Evolutionary conservation across 2,329 filamentous ascomycete genomes (phyloP), one percentile per base, ranked within the genome.

Genomic region (Fusarium zealandicum): DNA sequence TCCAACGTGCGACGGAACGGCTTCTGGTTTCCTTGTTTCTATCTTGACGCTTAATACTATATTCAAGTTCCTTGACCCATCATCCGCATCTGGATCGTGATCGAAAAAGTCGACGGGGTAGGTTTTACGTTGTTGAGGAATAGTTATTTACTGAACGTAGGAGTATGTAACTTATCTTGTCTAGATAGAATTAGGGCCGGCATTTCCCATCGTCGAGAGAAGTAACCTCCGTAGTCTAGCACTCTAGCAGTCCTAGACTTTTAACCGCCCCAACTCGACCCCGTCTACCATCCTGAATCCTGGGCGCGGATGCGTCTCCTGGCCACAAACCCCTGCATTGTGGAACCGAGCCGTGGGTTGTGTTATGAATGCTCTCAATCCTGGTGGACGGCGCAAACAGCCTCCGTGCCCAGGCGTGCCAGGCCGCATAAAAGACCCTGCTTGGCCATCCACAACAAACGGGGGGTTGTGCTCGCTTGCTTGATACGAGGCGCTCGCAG

Each of bases 311-410:
- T 49, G 28, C 37, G 31, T 28, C 56, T 51, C 50, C 63, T 50
- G 50, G 50, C 40, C 32, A 37, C 30, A 16, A 28, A 45, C 30
- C 63, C 59, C 52, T 65, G 51, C 33, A 30, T 54, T 46, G 64
- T 61, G 54, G 62, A 38, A 43, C 64, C 14, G 32, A 20, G 40
- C 39, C 35, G 51, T 37, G 51, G 49, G 46, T 61, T 46, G 60
- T 43, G 62, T 59, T 59, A 51, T 59, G 54, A 54, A 47, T 38
- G 36, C 36, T 25, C 48, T 39, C 38, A 20, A 48, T 59, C 54
- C 44, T 48, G 56, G 54, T 40, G 52, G 59, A 48, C 45, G 35
- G 44, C 38, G 48, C 47, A 58, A 58, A 58, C 61, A 48, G 46
- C 39, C 43, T 40, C 42, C 42, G 46, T 46, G 54, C 47, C n/a